These are phyloP conservation scores for Pestalotiopsis sp. DNA, from an alignment of 2,329 filamentous ascomycete species.

Conservation along the genomic window DNA sequence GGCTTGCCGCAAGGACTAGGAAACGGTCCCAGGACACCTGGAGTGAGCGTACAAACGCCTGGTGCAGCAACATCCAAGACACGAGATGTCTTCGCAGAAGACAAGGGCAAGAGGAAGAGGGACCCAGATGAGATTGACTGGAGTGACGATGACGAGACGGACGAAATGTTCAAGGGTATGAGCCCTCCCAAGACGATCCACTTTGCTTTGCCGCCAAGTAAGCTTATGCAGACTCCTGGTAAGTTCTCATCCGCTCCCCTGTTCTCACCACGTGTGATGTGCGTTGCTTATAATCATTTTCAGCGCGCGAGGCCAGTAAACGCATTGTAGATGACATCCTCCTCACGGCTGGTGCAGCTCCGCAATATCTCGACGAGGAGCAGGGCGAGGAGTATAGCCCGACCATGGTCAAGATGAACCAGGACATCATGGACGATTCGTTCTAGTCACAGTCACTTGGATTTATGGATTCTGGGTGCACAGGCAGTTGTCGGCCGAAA, in stretches of 20 bases:
- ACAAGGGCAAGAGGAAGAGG: conserved; percentile 32
- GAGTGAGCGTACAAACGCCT: conserved; percentile 84
- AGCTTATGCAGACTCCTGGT: conserved; percentile 81
- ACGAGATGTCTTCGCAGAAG: conserved; percentile 48
- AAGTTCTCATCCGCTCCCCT: conserved; percentile 30
- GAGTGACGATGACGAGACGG: conserved; percentile 68
- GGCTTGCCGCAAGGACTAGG: conserved; percentile 40
- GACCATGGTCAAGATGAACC: conserved; percentile 66
- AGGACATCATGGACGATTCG: conserved; percentile 63
- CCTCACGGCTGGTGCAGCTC: conserved; percentile 70
- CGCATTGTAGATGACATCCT: conserved; percentile 82
- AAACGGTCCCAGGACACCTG: conserved; percentile 69
- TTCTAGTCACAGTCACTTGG: conserved; percentile 43
- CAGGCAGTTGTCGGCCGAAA: background rate
- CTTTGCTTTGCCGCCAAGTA: conserved; percentile 77
- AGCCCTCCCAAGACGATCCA: conserved; percentile 94
- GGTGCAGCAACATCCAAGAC: conserved; percentile 51
- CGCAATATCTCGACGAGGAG: conserved; percentile 44
- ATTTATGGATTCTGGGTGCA: background rate
- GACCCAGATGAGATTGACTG: conserved; percentile 63
- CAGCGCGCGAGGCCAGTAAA: conserved; percentile 78
- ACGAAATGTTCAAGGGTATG: conserved; percentile 67
- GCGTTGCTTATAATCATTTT: conserved; percentile 17
- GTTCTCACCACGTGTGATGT: background rate
- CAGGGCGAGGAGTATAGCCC: conserved; percentile 58